These are phyloP conservation scores for Wilcoxina mikolae DNA, from an alignment of 495 filamentous ascomycete genomes.

Conservation along the genomic window DNA sequence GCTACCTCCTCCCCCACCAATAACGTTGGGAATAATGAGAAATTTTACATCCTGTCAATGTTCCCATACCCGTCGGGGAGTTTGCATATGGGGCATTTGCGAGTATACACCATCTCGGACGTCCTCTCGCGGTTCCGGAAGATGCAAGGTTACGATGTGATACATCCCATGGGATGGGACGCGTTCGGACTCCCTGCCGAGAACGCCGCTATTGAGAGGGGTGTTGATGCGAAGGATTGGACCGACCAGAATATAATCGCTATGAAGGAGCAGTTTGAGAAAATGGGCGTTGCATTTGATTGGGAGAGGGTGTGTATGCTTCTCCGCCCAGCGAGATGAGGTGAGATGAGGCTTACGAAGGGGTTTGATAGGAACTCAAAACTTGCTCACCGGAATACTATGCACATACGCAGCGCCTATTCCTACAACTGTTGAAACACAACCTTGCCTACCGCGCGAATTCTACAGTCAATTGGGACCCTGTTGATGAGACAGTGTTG, in stretches of 20 bases:
- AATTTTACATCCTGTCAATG: conserved; percentile 75
- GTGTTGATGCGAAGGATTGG: conserved; percentile 63
- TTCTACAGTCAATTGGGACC: conserved; percentile 77
- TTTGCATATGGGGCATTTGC: conserved; percentile 77
- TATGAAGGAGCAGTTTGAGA: conserved; percentile 68
- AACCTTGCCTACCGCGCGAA: conserved; percentile 66
- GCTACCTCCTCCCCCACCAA: neutral
- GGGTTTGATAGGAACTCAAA: conserved; percentile 50
- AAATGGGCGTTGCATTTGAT: conserved; percentile 66
- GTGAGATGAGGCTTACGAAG: neutral
- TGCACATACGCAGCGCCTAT: conserved; percentile 74
- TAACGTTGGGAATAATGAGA: conserved; percentile 25
- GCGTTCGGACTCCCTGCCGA: conserved; percentile 82
- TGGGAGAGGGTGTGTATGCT: conserved; percentile 55
- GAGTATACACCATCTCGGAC: conserved; percentile 84
- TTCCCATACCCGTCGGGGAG: conserved; percentile 84
- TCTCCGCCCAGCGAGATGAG: neutral
- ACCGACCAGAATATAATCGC: conserved; percentile 60
- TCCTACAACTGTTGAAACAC: conserved; percentile 54
- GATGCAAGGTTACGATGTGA: conserved; percentile 60
- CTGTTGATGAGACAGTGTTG: conserved; percentile 74
- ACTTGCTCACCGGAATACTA: conserved; percentile 77
- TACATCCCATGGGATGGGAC: conserved; percentile 89
- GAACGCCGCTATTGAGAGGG: conserved; percentile 82
- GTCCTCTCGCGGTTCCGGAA: conserved; percentile 62